Evolutionary conservation across 140 eudicot species (phyloP).

Genomic region (Erigeron philadelphicus): DNA sequence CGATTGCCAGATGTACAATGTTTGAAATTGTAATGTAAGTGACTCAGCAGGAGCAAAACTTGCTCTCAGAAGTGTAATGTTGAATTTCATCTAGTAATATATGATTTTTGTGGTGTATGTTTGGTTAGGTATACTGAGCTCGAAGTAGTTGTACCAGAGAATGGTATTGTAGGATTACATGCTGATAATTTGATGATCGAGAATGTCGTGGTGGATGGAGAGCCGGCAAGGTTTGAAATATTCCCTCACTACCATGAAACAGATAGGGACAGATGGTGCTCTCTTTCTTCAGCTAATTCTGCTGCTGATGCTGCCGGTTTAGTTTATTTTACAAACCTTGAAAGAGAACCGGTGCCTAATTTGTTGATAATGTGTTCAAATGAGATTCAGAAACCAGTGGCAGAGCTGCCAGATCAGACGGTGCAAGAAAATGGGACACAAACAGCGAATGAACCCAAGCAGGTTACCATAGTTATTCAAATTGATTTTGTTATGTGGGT

Average conservation of each 20-base stretch:
- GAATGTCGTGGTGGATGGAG: slow-evolving; percentile 75
- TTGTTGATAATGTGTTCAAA: slow-evolving; percentile 77
- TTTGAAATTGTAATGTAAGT: slow-evolving; percentile 8
- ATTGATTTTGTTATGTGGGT: slow-evolving; percentile 22
- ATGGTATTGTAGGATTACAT: slow-evolving; percentile 93
- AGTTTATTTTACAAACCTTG: slow-evolving; percentile 69
- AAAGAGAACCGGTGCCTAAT: slow-evolving; percentile 82
- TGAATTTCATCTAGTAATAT: slow-evolving; percentile 2
- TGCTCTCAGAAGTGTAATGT: slow-evolving; percentile 12
- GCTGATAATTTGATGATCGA: slow-evolving; percentile 92
- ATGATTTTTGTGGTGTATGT: slow-evolving; percentile 15
- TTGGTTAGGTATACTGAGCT: slow-evolving; percentile 81
- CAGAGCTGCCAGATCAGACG: slow-evolving; percentile 28
- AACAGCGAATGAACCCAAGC: slow-evolving; percentile 50
- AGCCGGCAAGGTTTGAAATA: slow-evolving; percentile 74
- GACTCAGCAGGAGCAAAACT: slow-evolving; percentile 1
- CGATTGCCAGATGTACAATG: background rate
- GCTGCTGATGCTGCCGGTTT: slow-evolving; percentile 99
- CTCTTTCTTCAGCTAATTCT: slow-evolving; percentile 79
- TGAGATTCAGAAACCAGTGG: slow-evolving; percentile 39
- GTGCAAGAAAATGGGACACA: slow-evolving; percentile 49
- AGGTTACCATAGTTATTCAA: slow-evolving; percentile 41
- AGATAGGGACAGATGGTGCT: slow-evolving; percentile 80
- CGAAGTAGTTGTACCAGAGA: slow-evolving; percentile 68
- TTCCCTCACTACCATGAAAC: slow-evolving; percentile 72